Evolutionary conservation across 176 grass and related monocot genomes (phyloP), one percentile per base, ranked within the genome.

Genomic region (Eleusine indica): DNA sequence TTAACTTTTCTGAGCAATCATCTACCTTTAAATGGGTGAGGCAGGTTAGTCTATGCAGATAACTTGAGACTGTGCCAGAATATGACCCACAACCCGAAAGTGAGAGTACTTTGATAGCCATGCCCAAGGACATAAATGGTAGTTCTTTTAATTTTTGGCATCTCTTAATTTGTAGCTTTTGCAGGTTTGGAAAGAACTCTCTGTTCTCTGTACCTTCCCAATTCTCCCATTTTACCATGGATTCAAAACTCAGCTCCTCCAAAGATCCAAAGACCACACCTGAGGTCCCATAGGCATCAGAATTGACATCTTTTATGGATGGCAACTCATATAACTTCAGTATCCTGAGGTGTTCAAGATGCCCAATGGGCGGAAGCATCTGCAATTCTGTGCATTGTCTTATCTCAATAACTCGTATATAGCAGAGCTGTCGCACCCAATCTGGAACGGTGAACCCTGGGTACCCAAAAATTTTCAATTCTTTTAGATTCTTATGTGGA

Each of bases 331-430:
- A 4, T 51, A 43, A 44, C 35, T 35, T 76, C 15, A 84, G 37
- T 44, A 68, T 84, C 6, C 40, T 41, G 39, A 84, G 82, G 76
- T 76, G 62, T 6, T 84, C 82, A 54, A 84, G 48, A 16, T 84
- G 82, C 43, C 62, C 82, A 44, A 84, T 19, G 15, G 61, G 63
- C 0, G 82, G 82, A 76, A 84, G 73, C 19, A 57, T 17, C 0
- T 32, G 16, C 37, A 84, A 3, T 8, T 56, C 0, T 32, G 1
- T n/a, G 48, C 82, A 84, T 12, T 9, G 25, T 18, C n/a, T 68
- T 68, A 84, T 76, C 30, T 84, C 71, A 12, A 84, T 18, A 43
- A 68, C 47, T 43, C 21, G 71, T 66, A 84, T 66, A 68, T 84
- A 30, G 22, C n/a, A 13, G 15, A 84, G 82, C 4, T 4, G 10